phyloP scores from a whole-genome alignment of 352 stramenopile genomes.

The Thalassiosira gravida region DNA sequence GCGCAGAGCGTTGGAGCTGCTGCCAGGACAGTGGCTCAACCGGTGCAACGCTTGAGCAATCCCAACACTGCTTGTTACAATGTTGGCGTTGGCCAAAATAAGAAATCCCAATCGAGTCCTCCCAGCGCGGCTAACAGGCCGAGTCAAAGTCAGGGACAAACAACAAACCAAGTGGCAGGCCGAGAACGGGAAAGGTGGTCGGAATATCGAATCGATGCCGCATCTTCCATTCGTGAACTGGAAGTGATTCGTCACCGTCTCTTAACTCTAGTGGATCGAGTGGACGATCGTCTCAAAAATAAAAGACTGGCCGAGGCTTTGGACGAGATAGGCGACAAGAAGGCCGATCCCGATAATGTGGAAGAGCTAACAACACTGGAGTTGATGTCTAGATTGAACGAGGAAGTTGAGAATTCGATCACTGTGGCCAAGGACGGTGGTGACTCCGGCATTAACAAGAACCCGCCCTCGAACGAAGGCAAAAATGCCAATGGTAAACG shows the following conservation, averaged over 20 bases:
- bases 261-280: conserved; percentile 39
- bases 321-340: background rate
- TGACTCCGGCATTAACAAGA: background rate
- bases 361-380: conserved; percentile 30
- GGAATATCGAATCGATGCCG: conserved; percentile 51
- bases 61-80: background rate
- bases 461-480: background rate
- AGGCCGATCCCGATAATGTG: too few relatives aligned
- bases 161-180: conserved; percentile 4
- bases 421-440: background rate
- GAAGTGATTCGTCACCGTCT: conserved; percentile 52
- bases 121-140: background rate
- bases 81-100: background rate
- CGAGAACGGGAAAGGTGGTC: conserved; percentile 50
- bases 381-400: conserved; percentile 32
- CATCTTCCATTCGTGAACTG: conserved; percentile 42
- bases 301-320: conserved; percentile 37
- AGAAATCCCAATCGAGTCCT: background rate
- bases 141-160: background rate
- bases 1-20: too few relatives aligned
- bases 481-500: background rate
- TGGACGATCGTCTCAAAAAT: conserved; percentile 37
- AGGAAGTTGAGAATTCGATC: conserved; percentile 31
- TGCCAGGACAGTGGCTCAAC: too few relatives aligned
- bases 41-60: too few relatives aligned